phyloP scores from a whole-genome alignment of 225 moss, liverwort and hornwort genomes.

The Pseudisothecium myosuroides region DNA sequence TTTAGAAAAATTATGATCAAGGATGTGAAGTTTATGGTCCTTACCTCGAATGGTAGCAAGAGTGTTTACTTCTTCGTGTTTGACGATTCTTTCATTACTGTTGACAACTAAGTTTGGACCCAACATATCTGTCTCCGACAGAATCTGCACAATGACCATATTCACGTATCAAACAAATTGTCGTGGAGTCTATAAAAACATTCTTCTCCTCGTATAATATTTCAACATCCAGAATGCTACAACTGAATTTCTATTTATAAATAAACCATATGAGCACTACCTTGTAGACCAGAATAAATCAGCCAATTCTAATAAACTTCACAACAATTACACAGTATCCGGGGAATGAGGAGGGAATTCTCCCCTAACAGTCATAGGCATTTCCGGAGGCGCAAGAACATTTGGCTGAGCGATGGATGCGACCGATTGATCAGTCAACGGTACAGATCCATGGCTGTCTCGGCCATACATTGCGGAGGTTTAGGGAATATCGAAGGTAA shows the following conservation, averaged over 20 bases:
- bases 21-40: neutral
- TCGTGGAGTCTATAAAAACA: neutral
- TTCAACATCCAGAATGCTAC: neutral
- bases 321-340: neutral
- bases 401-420: neutral
- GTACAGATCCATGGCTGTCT: neutral
- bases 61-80: slow-evolving; percentile 6
- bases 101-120: neutral
- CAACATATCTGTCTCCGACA: neutral
- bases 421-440: neutral
- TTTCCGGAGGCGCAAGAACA: neutral
- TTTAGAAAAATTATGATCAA: neutral
- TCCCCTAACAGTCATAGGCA: neutral
- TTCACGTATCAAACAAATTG: neutral
- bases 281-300: neutral
- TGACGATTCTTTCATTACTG: neutral
- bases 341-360: neutral
- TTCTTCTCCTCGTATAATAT: neutral
- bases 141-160: neutral
- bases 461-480: neutral
- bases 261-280: neutral
- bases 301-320: neutral
- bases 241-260: neutral
- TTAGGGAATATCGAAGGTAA: neutral
- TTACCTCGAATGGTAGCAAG: slow-evolving; percentile 17